Base-by-base conservation (phyloP, 2,329 filamentous ascomycete genomes). In the Cladophialophora yegresii region DNA sequence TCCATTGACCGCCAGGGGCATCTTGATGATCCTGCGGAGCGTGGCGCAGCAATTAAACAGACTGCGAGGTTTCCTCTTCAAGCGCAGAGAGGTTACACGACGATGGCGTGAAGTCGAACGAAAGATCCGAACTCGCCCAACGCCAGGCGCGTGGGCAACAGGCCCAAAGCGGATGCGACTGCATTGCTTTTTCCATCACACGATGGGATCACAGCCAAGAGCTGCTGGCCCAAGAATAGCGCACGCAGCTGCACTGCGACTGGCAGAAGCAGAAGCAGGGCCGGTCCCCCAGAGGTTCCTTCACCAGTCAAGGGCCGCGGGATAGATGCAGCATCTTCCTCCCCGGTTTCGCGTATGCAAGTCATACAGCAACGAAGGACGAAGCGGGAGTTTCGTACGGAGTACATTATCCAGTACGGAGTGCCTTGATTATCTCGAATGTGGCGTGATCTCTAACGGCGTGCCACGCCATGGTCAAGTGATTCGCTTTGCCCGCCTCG, bases 1-100 rank as follows among this genome's bases (percentile, higher is more conserved):
- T 50, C 65, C 65, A 67, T 67, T 47, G 43, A n/a, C 30, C 30
- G 16, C 33, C 5, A 23, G 36, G 26, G 61, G 20, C 65, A 67
- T 67, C 36, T 62, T 62, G 53, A 36, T 22, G 20, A 13, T 23
- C n/a, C n/a, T n/a, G n/a, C n/a, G n/a, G n/a, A n/a, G n/a, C n/a
- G n/a, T n/a, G n/a, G n/a, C n/a, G n/a, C n/a, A n/a, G n/a, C n/a
- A n/a, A n/a, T n/a, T n/a, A n/a, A n/a, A 22, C 16, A 10, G n/a
- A n/a, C 8, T 9, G 30, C 30, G 28, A 45, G 9, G 28, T 47
- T 23, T 22, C 36, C 26, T 33, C 28, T 49, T n/a, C 36, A 16
- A n/a, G 16, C n/a, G 22, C 28, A 16, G 30, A 22, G 36, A 22
- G 54, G 28, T 6, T n/a, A 58, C 16, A 47, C 16, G 28, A 7